phyloP scores from a whole-genome alignment of 257 asterid species.

The Paraleonurus japonicus region DNA sequence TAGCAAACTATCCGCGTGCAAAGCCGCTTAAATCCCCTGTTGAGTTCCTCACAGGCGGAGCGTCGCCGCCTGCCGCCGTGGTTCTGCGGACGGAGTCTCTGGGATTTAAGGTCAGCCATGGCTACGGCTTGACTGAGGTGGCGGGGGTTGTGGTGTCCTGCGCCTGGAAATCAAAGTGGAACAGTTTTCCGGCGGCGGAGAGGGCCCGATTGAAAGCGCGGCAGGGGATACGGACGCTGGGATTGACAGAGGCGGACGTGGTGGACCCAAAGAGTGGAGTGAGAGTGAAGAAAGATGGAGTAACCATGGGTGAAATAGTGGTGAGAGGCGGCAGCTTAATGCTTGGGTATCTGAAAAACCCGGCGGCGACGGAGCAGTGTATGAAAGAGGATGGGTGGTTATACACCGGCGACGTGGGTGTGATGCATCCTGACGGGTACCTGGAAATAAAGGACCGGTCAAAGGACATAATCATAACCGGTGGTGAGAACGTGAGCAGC shows the following conservation, averaged over 20 bases:
- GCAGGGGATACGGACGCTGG: conserved; percentile 63
- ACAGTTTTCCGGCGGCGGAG: conserved; percentile 46
- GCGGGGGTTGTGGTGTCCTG: conserved; percentile 66
- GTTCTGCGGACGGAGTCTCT: conserved; percentile 53
- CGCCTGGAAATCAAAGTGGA: conserved; percentile 72
- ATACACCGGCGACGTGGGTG: conserved; percentile 77
- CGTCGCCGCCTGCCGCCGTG: conserved; percentile 74
- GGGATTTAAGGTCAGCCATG: conserved; percentile 64
- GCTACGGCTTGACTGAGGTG: conserved; percentile 76
- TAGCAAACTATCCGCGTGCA: conserved; percentile 40
- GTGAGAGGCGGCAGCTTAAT: conserved; percentile 57
- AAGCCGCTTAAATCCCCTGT: conserved; percentile 40
- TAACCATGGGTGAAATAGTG: conserved; percentile 60
- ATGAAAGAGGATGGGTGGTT: conserved; percentile 61
- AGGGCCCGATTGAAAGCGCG: conserved; percentile 59
- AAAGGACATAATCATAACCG: conserved; percentile 64
- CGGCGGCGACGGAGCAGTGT: conserved; percentile 47
- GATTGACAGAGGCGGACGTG: conserved; percentile 58
- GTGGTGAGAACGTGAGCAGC: conserved; percentile 85
- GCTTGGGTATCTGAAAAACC: conserved; percentile 69
- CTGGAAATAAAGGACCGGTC: conserved; percentile 69
- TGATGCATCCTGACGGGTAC: conserved; percentile 75
- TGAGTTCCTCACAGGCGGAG: conserved; percentile 55
- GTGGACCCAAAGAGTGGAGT: conserved; percentile 45
- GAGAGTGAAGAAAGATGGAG: conserved; percentile 54